phyloP scores from a whole-genome alignment of 1,139 yeast species.

The Kodamaea ohmeri region DNA sequence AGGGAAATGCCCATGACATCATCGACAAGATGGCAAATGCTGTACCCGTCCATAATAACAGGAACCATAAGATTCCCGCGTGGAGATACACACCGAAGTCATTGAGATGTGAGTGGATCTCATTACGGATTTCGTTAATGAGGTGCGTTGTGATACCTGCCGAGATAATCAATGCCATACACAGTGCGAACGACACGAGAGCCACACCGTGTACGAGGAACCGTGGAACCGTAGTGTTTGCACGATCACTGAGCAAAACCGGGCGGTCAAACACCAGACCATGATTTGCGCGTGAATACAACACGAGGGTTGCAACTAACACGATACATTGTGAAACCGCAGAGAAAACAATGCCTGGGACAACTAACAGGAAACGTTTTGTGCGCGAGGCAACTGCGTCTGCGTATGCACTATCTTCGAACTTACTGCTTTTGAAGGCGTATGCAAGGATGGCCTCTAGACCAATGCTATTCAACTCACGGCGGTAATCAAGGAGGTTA shows the following conservation, averaged over 20 bases:
- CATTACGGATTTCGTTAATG: constrained; percentile 23
- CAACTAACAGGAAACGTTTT: constrained; percentile 21
- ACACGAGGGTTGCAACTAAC: constrained; percentile 27
- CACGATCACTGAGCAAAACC: neutral
- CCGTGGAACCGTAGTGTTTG: constrained; percentile 19
- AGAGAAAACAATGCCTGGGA: constrained; percentile 26
- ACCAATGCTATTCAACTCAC: constrained; percentile 38
- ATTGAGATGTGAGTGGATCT: constrained; percentile 34
- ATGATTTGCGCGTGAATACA: constrained; percentile 24
- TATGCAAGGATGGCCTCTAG: constrained; percentile 47
- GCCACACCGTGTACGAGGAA: constrained; percentile 30
- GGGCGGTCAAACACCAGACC: neutral
- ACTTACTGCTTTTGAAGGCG: constrained; percentile 30
- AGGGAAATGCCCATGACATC: constrained; percentile 41
- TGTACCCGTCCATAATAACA: constrained; percentile 38
- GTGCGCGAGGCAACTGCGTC: constrained; percentile 20
- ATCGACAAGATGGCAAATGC: constrained; percentile 19
- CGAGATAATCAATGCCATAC: constrained; percentile 29
- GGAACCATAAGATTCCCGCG: constrained; percentile 42
- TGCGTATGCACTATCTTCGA: constrained; percentile 22
- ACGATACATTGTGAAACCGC: constrained; percentile 26
- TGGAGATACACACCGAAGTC: constrained; percentile 45
- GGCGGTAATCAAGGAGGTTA: constrained; percentile 43
- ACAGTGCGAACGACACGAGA: constrained; percentile 32
- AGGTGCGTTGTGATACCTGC: constrained; percentile 27